Base-by-base conservation (phyloP, 805 yeast genomes). In the Candida glaebosa region DNA sequence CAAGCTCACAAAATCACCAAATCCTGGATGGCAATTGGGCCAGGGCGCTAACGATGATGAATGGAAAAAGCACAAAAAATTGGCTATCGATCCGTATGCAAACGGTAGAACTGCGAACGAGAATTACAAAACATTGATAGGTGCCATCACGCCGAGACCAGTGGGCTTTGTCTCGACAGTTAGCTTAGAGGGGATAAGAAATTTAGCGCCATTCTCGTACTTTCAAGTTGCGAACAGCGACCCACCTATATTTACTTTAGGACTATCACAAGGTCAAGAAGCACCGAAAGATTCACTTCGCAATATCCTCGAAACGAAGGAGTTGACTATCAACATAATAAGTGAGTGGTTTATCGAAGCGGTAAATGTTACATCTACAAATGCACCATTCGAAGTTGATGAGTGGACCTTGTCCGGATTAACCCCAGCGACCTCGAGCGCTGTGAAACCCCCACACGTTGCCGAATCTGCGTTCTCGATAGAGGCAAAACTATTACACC, bases 341-440 rank as follows among this genome's bases (percentile, higher is more conserved):
- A 66, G 78, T 39, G 86, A 81, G 56, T 81, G 83, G 84, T 76
- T 79, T 47, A 58, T 73, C 19, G 85, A 81, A 45, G 85, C 84
- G 18, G 82, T 84, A 6, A 79, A 81, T 52, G 71, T 60, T 43
- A 57, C 77, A 9, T 58, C 73, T 15, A 65, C 63, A 20, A 58
- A 69, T 46, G 69, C 79, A 1, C 84, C 84, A 3, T 34, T 52
- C 0, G 76, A 62, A 3, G 65, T 72, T 12, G 75, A 73, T 46
- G 87, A 81, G 54, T 81, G 82, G 79, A 63, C 70, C 41, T 54
- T 76, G 31, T 52, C 73, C 16, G 84, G 85, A 0, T 61, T 81
- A 43, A 76, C 81, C 1, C 76, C 75, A 3, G 46, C 57, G 10
- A 51, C 60, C 3, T 74, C 82, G 0, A 50, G 50, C 0, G 52